Evolutionary conservation across 257 asterid genomes (phyloP), one percentile per base, ranked within the genome.

Genomic region (Orobanche coerulescens): DNA sequence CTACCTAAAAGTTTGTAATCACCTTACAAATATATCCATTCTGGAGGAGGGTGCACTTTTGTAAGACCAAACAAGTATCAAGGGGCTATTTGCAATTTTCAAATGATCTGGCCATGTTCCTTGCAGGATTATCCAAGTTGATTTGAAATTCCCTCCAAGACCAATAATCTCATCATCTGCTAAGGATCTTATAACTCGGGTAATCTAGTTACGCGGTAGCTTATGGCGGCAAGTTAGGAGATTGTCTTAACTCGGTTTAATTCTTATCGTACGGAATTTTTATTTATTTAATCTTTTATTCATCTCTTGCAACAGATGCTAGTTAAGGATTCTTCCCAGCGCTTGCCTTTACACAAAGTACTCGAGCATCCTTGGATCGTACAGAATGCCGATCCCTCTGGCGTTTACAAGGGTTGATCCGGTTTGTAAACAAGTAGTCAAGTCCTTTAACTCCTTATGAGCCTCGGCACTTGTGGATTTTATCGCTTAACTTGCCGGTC

Each of bases 301-400:
- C 42, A 6, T 24, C 8, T 16, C 24, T 48, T 25, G 4, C 16
- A 34, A 70, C 76, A 91, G 97, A 93, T 93, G 97, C 94, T 92
- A 4, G 94, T 92, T 49, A 92, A 81, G 80, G 95, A 86, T 64
- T 84, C 91, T 67, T 83, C 95, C 1, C 66, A 81, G 46, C 91
- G 98, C 25, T 58, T 92, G 67, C 91, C 97, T 37, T 76, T 86
- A 15, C 91, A 89, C 75, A 93, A 89, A 69, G 71, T 89, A 46
- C 87, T 93, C 0, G 97, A 88, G 89, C 98, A 93, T 80, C 88
- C 90, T 10, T 93, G 98, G 98, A 77, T 93, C 22, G 82, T 93
- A 69, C 97, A 93, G 69, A 74, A 86, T 70, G 97, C 94, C 0
- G 98, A 93, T 64, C 98, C 95, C 5, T 86, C 98, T 1, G 95